Evolutionary conservation across 108 stramenopile species (phyloP), one percentile per base, ranked within the genome.

Genomic region (Skeletonema potamos): DNA sequence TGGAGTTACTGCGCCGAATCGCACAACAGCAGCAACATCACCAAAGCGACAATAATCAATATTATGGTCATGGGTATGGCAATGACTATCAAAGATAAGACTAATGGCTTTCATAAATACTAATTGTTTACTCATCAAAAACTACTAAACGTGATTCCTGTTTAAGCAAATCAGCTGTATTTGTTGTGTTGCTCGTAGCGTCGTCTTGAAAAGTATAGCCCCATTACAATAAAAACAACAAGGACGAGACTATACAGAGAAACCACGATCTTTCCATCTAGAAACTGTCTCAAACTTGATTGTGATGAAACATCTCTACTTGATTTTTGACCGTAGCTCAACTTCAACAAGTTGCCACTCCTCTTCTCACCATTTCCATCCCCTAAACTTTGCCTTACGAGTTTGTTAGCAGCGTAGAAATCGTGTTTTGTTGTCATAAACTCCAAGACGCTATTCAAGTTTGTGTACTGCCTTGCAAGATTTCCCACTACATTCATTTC

Each of bases 341-440:
- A 7, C 34, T 80, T 72, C 59, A 80, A 59, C 56, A 63, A 55
- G 6, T 54, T 36, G 2, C 66, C 51, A 37, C 57, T 34, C 29
- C 55, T 33, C 27, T 26, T 56, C 57, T 29, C 41, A 1, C 6
- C 33, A 13, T 60, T 26, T 17, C 32, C 33, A 15, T 54, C 30
- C n/a, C 22, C 33, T 28, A 48, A 69, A 17, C 76, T 86, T 13
- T 87, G 72, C 13, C 75, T 66, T 9, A 91, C 84, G 15, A 95
- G 66, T 54, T 82, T 85, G n/a, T 30, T 41, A 3, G 93, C 88
- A 10, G 88, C 68, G 58, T 92, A 92, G 65, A 95, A 80, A n/a
- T 88, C 76, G 73, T 95, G 93, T 6, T 89, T 74, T 0, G 37
- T 62, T 26, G 73, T 85, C 37, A 95, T 32, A 73, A 95, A 95